These are phyloP conservation scores for Lactifluus subvellereus DNA, from an alignment of 768 basidiomycete species.

Conservation along the genomic window DNA sequence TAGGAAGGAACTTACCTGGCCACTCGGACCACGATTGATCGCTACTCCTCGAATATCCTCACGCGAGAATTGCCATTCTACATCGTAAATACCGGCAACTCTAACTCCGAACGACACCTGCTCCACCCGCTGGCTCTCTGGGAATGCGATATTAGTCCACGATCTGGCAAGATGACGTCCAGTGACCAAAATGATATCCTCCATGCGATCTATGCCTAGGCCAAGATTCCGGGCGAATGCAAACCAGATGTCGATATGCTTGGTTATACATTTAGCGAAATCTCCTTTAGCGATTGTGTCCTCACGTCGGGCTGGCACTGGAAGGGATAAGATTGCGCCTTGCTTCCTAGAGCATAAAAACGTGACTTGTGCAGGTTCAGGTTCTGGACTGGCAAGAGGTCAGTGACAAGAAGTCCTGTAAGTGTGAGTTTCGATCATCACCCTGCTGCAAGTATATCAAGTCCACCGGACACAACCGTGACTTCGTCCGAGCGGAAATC, in stretches of 20 bases:
- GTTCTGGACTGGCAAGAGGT: background rate
- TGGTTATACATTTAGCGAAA: background rate
- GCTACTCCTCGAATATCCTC: background rate
- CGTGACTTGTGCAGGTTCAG: background rate
- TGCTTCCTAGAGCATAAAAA: background rate
- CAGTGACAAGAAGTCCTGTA: background rate
- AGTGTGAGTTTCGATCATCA: background rate
- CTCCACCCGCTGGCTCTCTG: background rate
- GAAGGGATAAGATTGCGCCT: background rate
- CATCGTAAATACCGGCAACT: background rate
- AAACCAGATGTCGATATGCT: background rate
- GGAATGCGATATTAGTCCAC: background rate
- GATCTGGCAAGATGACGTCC: slow-evolving; percentile 2
- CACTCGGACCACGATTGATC: background rate
- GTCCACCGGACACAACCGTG: background rate
- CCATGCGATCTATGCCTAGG: background rate
- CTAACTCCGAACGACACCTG: background rate
- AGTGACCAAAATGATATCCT: slow-evolving; percentile 2
- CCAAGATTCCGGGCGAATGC: background rate
- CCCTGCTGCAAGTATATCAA: background rate
- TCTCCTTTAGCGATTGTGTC: background rate
- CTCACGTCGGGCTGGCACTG: background rate
- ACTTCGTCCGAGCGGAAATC: background rate
- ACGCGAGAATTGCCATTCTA: background rate
- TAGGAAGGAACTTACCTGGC: too few relatives aligned